phyloP scores from a whole-genome alignment of 2,329 filamentous ascomycete species.

The Penicillium vulpinum region DNA sequence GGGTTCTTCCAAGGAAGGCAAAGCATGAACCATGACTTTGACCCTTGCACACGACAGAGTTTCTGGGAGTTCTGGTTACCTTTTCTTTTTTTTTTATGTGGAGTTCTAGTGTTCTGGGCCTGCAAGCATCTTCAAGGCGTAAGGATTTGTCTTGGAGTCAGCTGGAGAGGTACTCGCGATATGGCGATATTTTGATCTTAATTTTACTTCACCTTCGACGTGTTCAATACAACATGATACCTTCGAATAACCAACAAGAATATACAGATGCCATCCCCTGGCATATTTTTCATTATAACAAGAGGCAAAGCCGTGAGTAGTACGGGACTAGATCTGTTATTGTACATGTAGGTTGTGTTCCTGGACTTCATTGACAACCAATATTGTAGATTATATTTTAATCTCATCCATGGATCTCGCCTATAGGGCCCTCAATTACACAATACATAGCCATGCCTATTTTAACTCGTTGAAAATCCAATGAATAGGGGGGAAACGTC shows the following conservation, averaged over 20 bases:
- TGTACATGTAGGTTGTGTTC: neutral
- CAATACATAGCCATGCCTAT: neutral
- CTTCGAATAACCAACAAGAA: neutral
- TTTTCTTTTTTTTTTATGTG: constrained; percentile 15
- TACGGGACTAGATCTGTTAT: neutral
- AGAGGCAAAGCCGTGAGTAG: neutral
- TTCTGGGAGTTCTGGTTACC: constrained; percentile 22
- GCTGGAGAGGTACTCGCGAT: constrained; percentile 15
- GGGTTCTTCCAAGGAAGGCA: constrained; percentile 36
- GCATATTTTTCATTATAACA: neutral
- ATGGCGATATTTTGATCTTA: constrained; percentile 20
- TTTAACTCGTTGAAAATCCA: neutral
- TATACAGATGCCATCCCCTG: neutral
- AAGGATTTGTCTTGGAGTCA: constrained; percentile 11
- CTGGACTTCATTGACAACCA: neutral
- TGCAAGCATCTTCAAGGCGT: constrained; percentile 20
- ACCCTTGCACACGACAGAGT: constrained; percentile 16
- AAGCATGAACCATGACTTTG: constrained; percentile 26
- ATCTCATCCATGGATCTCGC: neutral
- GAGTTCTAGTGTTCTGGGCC: constrained; percentile 16
- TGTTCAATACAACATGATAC: neutral
- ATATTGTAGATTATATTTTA: neutral
- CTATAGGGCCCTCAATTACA: too few species aligned
- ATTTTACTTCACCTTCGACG: constrained; percentile 16
- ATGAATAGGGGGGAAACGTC: neutral